Conservation (phyloP, 257 asterid species). For the Nicotiana sylvestris region DNA sequence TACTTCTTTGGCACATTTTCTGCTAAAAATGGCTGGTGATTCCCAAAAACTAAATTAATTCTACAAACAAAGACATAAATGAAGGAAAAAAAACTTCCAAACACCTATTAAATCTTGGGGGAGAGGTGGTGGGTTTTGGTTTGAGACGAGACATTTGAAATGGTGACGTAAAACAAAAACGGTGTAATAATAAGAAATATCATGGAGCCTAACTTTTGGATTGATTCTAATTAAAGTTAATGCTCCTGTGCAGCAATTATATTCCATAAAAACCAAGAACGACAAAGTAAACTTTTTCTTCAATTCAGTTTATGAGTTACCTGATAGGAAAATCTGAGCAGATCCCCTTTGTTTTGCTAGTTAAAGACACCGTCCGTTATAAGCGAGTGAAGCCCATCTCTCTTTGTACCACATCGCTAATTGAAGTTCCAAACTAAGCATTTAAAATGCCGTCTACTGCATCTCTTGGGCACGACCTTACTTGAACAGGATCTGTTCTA, state of each 20-base stretch:
- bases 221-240: not conserved
- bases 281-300: not conserved
- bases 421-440: too few relatives aligned
- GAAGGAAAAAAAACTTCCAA: too few relatives aligned
- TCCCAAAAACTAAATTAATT: too few relatives aligned
- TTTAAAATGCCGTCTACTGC: not conserved
- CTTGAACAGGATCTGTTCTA: not conserved
- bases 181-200: not conserved
- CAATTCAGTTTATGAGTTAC: not conserved
- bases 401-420: not conserved
- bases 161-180: not conserved
- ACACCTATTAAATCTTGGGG: not conserved
- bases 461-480: not conserved
- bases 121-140: not conserved
- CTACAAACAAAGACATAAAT: too few relatives aligned
- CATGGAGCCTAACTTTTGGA: not conserved
- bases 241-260: not conserved
- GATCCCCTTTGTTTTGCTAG: not conserved
- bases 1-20: too few relatives aligned
- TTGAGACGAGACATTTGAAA: not conserved
- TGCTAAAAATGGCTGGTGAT: too few relatives aligned
- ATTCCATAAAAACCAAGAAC: not conserved
- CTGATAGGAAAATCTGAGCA: not conserved
- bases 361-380: not conserved
- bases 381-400: not conserved